phyloP scores from a whole-genome alignment of 352 stramenopile genomes.

The Globisporangium okanoganense region DNA sequence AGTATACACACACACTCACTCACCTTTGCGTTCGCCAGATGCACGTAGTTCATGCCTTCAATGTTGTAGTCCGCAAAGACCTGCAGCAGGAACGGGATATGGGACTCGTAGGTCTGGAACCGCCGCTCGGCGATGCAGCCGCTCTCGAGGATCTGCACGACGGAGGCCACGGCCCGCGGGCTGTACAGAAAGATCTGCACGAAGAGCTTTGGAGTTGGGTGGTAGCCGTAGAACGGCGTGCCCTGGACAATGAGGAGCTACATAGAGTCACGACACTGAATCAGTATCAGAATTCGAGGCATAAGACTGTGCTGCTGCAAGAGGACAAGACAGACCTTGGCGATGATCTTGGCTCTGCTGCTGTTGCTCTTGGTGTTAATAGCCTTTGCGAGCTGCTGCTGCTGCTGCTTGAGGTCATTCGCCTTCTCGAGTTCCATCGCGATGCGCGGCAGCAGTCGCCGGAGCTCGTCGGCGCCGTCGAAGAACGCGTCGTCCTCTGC shows the following conservation, averaged over 20 bases:
- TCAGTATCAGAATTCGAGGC: neutral
- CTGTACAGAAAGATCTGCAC: conserved; percentile 90
- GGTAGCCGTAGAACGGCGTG: conserved; percentile 89
- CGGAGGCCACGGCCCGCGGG: conserved; percentile 42
- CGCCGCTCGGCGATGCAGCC: conserved; percentile 57
- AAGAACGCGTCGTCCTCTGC: conserved; percentile 61
- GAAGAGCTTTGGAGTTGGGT: conserved; percentile 69
- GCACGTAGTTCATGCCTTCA: conserved; percentile 88
- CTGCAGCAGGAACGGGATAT: conserved; percentile 88
- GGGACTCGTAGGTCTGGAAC: conserved; percentile 88
- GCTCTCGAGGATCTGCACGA: conserved; percentile 85
- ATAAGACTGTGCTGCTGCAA: neutral
- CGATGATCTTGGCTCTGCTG: conserved; percentile 38
- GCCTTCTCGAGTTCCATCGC: conserved; percentile 67
- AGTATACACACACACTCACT: neutral
- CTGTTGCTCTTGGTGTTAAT: conserved; percentile 13
- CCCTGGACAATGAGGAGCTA: conserved; percentile 87
- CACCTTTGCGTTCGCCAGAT: conserved; percentile 69
- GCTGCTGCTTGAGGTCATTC: conserved; percentile 44
- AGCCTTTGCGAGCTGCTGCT: conserved; percentile 15
- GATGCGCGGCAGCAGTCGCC: conserved; percentile 56
- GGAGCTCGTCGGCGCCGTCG: conserved; percentile 57
- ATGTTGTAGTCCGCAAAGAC: conserved; percentile 92
- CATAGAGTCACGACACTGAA: neutral
- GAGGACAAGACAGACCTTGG: conserved; percentile 41